These are phyloP conservation scores for Basipetospora chlamydospora DNA, from an alignment of 2,329 filamentous ascomycete genomes.

Conservation along the genomic window DNA sequence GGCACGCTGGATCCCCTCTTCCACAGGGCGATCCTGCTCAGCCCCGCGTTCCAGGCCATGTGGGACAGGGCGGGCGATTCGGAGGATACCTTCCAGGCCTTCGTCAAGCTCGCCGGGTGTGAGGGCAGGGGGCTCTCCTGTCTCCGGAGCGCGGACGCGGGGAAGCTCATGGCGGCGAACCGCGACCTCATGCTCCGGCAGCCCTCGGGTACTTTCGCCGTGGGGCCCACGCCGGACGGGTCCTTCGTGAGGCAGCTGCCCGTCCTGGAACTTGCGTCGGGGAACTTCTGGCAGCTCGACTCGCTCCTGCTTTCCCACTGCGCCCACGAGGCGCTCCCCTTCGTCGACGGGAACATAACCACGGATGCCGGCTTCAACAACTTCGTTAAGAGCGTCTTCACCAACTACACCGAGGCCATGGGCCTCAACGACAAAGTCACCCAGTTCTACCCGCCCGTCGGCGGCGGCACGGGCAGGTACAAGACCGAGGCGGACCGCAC, in stretches of 20 bases:
- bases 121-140: constrained; percentile 14
- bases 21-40: constrained; percentile 17
- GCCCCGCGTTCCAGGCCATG: constrained; percentile 20
- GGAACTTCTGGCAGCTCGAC: constrained; percentile 15
- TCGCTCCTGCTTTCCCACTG: constrained; percentile 17
- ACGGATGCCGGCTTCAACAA: constrained; percentile 18
- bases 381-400: constrained; percentile 17
- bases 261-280: constrained; percentile 14
- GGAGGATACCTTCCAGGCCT: constrained; percentile 17
- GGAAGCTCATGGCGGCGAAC: constrained; percentile 14
- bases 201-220: constrained; percentile 15
- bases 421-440: constrained; percentile 14
- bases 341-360: constrained; percentile 14
- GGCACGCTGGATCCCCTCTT: constrained; percentile 29
- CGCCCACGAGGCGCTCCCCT: constrained; percentile 15
- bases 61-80: constrained; percentile 17
- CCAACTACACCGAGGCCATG: constrained; percentile 15
- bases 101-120: constrained; percentile 18
- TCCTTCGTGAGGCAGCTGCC: constrained; percentile 17
- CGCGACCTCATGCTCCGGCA: constrained; percentile 13
- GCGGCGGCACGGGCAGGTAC: constrained; percentile 10
- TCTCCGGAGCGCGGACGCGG: constrained; percentile 13
- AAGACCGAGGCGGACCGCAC: constrained; percentile 14
- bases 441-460: constrained; percentile 15
- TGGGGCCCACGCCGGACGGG: constrained; percentile 18